Conservation (phyloP, 192 early-diverging fungal species). For the Backusella psychrophila region DNA sequence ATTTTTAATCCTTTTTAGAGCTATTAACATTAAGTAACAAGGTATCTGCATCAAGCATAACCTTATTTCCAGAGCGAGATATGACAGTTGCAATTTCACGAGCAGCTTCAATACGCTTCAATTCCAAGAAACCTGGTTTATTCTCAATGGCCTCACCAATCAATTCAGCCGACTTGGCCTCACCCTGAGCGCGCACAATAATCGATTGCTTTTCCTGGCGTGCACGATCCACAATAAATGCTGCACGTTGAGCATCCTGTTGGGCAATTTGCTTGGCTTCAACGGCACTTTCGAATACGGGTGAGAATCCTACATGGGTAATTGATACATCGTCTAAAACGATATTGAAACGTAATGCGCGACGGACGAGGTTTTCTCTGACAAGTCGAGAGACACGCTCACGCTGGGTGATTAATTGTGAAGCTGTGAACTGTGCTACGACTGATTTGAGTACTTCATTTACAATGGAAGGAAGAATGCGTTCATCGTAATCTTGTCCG, state of each 20-base stretch:
- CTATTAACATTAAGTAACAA: conserved; percentile 89
- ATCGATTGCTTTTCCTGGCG: conserved; percentile 97
- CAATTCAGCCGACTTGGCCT: conserved; percentile 88
- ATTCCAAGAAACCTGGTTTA: conserved; percentile 95
- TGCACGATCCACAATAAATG: conserved; percentile 92
- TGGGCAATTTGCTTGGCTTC: conserved; percentile 99
- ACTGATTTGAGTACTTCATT: conserved; percentile 98
- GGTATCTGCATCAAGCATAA: conserved; percentile 88
- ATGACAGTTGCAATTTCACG: conserved; percentile 91
- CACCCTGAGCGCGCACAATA: conserved; percentile 95
- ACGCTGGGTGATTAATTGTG: conserved; percentile 97
- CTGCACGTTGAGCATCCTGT: conserved; percentile 96
- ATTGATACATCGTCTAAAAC: conserved; percentile 96
- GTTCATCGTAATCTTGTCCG: conserved; percentile 93
- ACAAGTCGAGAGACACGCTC: conserved; percentile 88
- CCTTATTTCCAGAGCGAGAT: conserved; percentile 80
- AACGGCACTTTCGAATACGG: conserved; percentile 92
- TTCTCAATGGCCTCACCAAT: conserved; percentile 98
- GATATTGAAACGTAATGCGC: conserved; percentile 87
- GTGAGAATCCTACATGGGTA: conserved; percentile 94
- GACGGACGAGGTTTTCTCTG: conserved; percentile 77
- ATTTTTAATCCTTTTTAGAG: not conserved
- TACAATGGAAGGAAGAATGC: conserved; percentile 95
- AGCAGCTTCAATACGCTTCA: conserved; percentile 92
- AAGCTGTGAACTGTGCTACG: conserved; percentile 98